Evolutionary conservation across 257 asterid genomes (phyloP).

Genomic region (Craterostigma plantagineum): DNA sequence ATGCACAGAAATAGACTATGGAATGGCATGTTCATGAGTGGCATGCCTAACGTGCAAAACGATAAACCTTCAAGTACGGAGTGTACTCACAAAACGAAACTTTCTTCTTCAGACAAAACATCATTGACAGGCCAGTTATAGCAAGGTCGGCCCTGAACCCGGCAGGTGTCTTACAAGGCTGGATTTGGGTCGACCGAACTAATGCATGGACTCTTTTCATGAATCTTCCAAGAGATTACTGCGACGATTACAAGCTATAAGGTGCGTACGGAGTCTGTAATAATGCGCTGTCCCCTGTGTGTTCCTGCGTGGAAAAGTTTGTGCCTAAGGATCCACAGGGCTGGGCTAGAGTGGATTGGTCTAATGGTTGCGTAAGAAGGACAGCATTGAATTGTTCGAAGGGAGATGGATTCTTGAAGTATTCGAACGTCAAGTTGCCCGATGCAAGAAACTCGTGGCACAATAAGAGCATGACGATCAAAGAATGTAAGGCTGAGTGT

Average conservation of each 20-base stretch:
- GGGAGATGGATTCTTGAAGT: constrained; percentile 14
- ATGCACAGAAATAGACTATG: constrained; percentile 6
- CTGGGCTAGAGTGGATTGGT: constrained; percentile 20
- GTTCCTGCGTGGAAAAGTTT: constrained; percentile 17
- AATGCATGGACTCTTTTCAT: constrained; percentile 7
- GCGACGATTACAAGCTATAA: constrained; percentile 14
- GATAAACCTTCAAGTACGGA: not conserved
- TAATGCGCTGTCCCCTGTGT: not conserved
- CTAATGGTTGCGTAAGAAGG: constrained; percentile 12
- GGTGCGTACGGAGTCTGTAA: constrained; percentile 17
- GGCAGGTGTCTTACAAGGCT: constrained; percentile 1
- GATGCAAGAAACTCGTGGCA: constrained; percentile 12
- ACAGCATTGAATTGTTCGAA: constrained; percentile 5
- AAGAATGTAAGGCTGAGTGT: constrained; percentile 12
- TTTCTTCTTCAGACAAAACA: constrained; percentile 1
- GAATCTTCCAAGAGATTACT: constrained; percentile 1
- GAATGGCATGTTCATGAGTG: constrained; percentile 15
- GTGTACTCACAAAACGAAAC: not conserved
- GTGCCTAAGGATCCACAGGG: constrained; percentile 3
- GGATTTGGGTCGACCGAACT: constrained; percentile 3
- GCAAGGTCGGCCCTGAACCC: constrained; percentile 5
- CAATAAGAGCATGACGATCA: constrained; percentile 11
- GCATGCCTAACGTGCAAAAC: constrained; percentile 5
- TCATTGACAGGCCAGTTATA: constrained; percentile 3
- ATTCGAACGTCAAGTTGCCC: constrained; percentile 11